A percentile compares a stretch with the other conserved stretches of the same genome.
Evolutionary conservation across 2,329 filamentous ascomycete species (phyloP).

Genomic region (Corniculantispora saksenae): DNA sequence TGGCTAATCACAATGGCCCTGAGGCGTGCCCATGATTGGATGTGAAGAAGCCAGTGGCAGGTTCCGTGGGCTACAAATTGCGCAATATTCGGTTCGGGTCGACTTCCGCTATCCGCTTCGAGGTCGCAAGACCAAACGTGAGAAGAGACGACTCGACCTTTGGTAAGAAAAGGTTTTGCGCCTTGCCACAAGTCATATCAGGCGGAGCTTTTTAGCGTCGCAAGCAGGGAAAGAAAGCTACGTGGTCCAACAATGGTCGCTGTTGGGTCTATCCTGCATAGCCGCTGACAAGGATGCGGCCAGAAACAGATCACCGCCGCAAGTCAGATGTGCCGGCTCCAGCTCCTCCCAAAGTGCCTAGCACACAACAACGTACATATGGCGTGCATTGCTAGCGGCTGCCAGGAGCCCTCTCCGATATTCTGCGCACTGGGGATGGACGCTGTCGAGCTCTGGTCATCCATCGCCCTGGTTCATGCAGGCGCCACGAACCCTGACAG

Average conservation of each 20-base stretch:
- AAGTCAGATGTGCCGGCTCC: conserved; percentile 18
- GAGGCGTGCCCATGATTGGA: background rate
- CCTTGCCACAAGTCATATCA: conserved; percentile 6
- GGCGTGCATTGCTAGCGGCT: conserved; percentile 18
- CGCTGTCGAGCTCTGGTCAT: background rate
- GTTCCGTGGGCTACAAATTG: background rate
- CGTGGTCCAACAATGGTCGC: conserved; percentile 4
- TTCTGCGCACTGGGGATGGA: background rate
- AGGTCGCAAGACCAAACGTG: background rate
- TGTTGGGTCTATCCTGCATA: conserved; percentile 14
- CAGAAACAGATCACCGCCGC: conserved; percentile 18
- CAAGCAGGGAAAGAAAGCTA: conserved; percentile 4
- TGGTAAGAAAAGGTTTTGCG: background rate
- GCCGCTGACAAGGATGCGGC: conserved; percentile 16
- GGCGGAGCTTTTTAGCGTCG: conserved; percentile 3
- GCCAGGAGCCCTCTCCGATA: background rate
- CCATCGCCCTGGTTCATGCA: conserved; percentile 20
- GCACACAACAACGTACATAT: conserved; percentile 16
- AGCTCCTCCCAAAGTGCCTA: conserved; percentile 16
- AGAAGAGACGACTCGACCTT: background rate
- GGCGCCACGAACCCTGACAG: conserved; percentile 19
- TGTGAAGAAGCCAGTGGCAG: background rate
- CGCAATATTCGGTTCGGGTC: conserved; percentile 3
- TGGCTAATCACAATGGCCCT: conserved; percentile 1
- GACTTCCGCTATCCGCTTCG: conserved; percentile 3